Conservation (phyloP, 1,139 yeast genomes). For the Scheffersomyces stambukii region DNA sequence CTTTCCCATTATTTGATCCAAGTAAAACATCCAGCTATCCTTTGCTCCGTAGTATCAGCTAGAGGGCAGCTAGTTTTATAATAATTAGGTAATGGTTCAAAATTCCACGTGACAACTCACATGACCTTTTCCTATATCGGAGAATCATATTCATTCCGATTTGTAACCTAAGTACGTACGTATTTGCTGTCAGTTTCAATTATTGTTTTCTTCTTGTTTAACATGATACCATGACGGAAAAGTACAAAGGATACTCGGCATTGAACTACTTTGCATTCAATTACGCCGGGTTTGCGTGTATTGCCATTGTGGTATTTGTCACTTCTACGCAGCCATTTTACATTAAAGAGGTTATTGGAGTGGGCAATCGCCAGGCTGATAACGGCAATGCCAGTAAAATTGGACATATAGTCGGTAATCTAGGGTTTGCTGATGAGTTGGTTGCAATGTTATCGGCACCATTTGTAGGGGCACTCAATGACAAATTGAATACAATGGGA, state of each 20-base stretch:
- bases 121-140: too few species aligned
- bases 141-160: too few species aligned
- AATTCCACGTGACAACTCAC: too few species aligned
- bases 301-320: conserved; percentile 62
- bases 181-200: too few species aligned
- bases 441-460: conserved; percentile 56
- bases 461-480: conserved; percentile 59
- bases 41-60: too few species aligned
- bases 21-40: too few species aligned
- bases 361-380: conserved; percentile 16
- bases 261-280: conserved; percentile 21
- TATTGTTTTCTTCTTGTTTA: too few species aligned
- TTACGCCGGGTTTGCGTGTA: conserved; percentile 44
- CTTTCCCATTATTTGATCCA: too few species aligned
- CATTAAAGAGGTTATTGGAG: conserved; percentile 51
- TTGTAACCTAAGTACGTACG: too few species aligned
- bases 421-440: conserved; percentile 64
- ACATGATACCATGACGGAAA: conserved; percentile 2
- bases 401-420: conserved; percentile 55
- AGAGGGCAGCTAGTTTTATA: too few species aligned
- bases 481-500: conserved; percentile 25
- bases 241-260: conserved; percentile 12
- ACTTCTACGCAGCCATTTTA: conserved; percentile 68
- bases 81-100: too few species aligned
- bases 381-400: conserved; percentile 28